phyloP scores from a whole-genome alignment of 2,329 filamentous ascomycete genomes.

The Gyromitra esculenta region DNA sequence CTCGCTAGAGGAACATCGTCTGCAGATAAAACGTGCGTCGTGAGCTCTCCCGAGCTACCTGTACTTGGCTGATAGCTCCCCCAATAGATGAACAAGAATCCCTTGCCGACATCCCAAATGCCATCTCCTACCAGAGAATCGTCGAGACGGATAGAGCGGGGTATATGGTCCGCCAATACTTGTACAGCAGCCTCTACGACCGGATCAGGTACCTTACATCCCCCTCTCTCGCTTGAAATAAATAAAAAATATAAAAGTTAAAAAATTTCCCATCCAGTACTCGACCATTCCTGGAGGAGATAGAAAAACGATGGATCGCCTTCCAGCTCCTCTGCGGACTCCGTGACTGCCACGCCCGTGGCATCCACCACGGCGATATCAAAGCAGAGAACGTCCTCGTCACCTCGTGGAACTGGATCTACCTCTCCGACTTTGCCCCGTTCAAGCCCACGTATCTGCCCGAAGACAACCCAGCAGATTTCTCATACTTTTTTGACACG shows the following conservation, averaged over 20 bases:
- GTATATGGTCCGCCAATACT: conserved; percentile 91
- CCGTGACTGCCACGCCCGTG: conserved; percentile 86
- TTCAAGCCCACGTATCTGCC: conserved; percentile 95
- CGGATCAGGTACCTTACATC: conserved; percentile 67
- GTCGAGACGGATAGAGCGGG: conserved; percentile 91
- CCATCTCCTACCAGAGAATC: conserved; percentile 86
- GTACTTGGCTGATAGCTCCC: conserved; percentile 55
- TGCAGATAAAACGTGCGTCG: conserved; percentile 75
- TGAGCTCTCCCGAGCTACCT: conserved; percentile 15
- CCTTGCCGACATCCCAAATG: conserved; percentile 86
- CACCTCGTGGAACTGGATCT: conserved; percentile 99
- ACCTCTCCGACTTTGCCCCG: conserved; percentile 93
- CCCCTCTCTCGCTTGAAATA: conserved; percentile 16
- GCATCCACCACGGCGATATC: conserved; percentile 96
- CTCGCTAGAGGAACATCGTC: conserved; percentile 80
- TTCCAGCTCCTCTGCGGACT: conserved; percentile 94
- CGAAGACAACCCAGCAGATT: conserved; percentile 95
- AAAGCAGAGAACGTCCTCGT: conserved; percentile 97
- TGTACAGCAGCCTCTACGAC: conserved; percentile 97
- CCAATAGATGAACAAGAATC: conserved; percentile 77
- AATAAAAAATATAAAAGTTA: conserved; percentile 7
- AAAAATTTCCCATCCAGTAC: conserved; percentile 69
- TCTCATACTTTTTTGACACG: conserved; percentile 97
- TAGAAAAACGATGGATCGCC: conserved; percentile 98
- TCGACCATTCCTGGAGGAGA: conserved; percentile 92